Evolutionary conservation across 306 rosid species (phyloP), one percentile per base, ranked within the genome.

Genomic region (Cyamopsis tetragonoloba): DNA sequence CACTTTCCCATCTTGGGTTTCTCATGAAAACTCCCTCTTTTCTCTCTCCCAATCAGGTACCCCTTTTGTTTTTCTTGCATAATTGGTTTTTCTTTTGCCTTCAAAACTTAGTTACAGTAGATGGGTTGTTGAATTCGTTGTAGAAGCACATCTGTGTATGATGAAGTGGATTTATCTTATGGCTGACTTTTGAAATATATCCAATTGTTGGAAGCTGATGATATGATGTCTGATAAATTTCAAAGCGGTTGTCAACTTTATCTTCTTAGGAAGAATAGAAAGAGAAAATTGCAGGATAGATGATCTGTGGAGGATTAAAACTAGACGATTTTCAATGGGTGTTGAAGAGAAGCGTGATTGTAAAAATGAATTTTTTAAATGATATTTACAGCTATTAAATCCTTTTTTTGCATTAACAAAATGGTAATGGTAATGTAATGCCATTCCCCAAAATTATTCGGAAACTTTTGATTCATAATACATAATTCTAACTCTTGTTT

Each of bases 1-100:
- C 64, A 49, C 76, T 70, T 75, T 58, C 26, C 66, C 87, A 26
- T 66, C 74, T 35, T 78, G 78, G 83, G 72, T 53, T 81, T 20
- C 78, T 49, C 44, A 75, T 76, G 81, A 73, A 30, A 50, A 82
- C 69, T 79, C 84, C 51, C 24, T 79, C 65, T 50, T 80, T 14
- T 71, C 80, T 70, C 71, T 80, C 66, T 71, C 80, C 73, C 85
- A 86, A 75, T 63, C 92, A 77, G 99, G 99, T 95, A 24, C 35
- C 53, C 27, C n/a, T 18, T 54, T 1, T 5, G 1, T 10, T 24
- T 20, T 22, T 22, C 58, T 44, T 3, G 3, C 24, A 15, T 31
- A 0, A 5, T 14, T 63, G 1, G 24, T 23, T 78, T 9, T 22
- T 2, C 13, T n/a, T 17, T 61, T 46, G 12, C 11, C 43, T 65